Percentiles rank a stretch among this genome's conserved stretches.
These are phyloP conservation scores for Fomes fomentarius DNA, from an alignment of 1,284 basidiomycete genomes.

Conservation along the genomic window DNA sequence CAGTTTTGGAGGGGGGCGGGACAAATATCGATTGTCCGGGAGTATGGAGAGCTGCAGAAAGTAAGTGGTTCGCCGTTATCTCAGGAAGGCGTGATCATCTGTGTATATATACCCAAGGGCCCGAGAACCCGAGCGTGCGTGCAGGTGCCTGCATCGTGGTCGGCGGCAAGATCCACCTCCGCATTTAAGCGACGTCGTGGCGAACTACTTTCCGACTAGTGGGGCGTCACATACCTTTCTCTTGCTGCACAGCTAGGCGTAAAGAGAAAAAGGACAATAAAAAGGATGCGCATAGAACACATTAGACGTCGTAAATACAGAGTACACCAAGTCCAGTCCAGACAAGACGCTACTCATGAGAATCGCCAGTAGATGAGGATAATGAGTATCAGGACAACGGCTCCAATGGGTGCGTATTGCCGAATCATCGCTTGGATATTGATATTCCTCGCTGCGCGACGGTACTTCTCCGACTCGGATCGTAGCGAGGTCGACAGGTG, in stretches of 20 bases:
- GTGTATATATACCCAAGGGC: conserved; percentile 25
- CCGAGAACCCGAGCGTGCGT: conserved; percentile 15
- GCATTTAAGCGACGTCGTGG: conserved; percentile 17
- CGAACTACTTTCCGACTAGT: neutral
- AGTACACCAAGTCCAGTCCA: conserved; percentile 16
- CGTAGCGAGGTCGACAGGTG: conserved; percentile 96
- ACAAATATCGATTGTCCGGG: conserved; percentile 7
- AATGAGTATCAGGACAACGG: conserved; percentile 79
- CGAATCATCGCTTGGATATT: conserved; percentile 93
- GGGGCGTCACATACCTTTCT: conserved; percentile 1
- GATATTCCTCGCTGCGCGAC: conserved; percentile 94
- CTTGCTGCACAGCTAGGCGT: too few species aligned
- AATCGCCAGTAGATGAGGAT: conserved; percentile 94
- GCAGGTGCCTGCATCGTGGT: conserved; percentile 23
- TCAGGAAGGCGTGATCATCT: conserved; percentile 19
- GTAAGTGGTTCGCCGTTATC: conserved; percentile 16
- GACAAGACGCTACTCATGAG: conserved; percentile 40
- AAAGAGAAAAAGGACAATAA: neutral
- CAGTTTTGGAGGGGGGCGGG: neutral
- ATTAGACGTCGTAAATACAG: conserved; percentile 17
- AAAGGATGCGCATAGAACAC: conserved; percentile 8
- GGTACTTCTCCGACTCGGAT: conserved; percentile 97
- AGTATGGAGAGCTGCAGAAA: conserved; percentile 2
- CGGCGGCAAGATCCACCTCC: conserved; percentile 30
- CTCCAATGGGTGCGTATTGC: conserved; percentile 93